Evolutionary conservation across 177 flowering plant genomes (phyloP).

Genomic region (Vitis hybrid): DNA sequence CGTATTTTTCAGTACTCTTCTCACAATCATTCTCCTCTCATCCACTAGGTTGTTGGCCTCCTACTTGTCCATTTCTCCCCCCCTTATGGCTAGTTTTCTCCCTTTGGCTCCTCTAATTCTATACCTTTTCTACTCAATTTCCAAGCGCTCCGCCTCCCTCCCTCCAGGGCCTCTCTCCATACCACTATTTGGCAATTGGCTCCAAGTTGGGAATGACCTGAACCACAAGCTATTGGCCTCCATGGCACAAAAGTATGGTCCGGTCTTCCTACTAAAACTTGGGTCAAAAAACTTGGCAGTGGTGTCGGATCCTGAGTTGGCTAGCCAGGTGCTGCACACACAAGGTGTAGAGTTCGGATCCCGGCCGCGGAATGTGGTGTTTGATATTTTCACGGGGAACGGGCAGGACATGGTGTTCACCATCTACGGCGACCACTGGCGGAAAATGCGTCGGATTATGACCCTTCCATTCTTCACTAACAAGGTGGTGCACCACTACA

Average conservation of each 20-base stretch:
- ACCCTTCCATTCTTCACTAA: conserved; percentile 65
- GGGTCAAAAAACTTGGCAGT: conserved; percentile 48
- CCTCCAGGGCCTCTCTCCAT: conserved; percentile 50
- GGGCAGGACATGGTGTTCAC: conserved; percentile 80
- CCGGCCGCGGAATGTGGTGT: conserved; percentile 58
- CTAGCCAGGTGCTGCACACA: conserved; percentile 49
- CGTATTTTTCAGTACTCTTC: not conserved
- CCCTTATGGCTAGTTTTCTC: not conserved
- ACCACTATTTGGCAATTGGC: conserved; percentile 67
- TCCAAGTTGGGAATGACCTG: conserved; percentile 65
- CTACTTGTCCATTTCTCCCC: too few species aligned
- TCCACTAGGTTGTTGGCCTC: not conserved
- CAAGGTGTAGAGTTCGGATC: conserved; percentile 75
- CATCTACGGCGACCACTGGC: conserved; percentile 62
- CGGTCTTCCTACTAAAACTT: conserved; percentile 44
- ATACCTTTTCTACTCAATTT: not conserved
- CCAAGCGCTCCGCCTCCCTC: conserved; percentile 11
- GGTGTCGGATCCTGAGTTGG: conserved; percentile 51
- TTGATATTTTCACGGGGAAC: conserved; percentile 64
- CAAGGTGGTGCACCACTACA: conserved; percentile 53
- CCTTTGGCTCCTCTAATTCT: not conserved
- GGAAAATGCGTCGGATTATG: conserved; percentile 67
- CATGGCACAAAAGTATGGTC: conserved; percentile 39
- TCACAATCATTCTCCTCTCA: not conserved
- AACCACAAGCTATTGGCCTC: conserved; percentile 51